These are phyloP conservation scores for Rutidosis leptorrhynchoides DNA, from an alignment of 129 eudicot species.

Conservation along the genomic window DNA sequence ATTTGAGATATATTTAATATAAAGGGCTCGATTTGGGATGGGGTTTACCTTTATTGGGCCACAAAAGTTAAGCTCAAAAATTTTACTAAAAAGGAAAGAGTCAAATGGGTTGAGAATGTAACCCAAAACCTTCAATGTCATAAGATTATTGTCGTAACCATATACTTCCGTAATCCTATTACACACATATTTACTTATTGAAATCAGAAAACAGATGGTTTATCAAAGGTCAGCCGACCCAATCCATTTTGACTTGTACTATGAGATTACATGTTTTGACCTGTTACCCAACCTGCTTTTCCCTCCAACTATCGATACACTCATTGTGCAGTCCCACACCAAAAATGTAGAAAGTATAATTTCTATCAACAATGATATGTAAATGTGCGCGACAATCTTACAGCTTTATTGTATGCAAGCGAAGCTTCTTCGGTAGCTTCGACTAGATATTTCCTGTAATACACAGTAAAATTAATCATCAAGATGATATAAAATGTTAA, in stretches of 20 bases:
- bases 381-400: slow-evolving; percentile 31
- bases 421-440: slow-evolving; percentile 99
- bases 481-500: background rate
- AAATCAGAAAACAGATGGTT: background rate
- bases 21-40: background rate
- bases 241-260: background rate
- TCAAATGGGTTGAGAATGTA: background rate
- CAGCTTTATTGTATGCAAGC: slow-evolving; percentile 93
- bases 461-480: slow-evolving; percentile 5
- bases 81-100: background rate
- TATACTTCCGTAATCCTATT: background rate
- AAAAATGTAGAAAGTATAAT: background rate
- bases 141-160: background rate
- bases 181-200: background rate
- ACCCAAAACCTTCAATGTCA: background rate
- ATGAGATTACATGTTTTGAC: background rate
- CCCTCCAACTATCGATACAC: background rate
- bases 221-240: background rate
- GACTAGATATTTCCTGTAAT: slow-evolving; percentile 70
- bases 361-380: background rate
- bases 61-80: background rate
- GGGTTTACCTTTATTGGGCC: background rate
- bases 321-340: background rate
- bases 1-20: background rate
- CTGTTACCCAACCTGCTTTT: background rate